phyloP scores from a whole-genome alignment of 2,329 filamentous ascomycete species.

The Hypoxylon sp. region DNA sequence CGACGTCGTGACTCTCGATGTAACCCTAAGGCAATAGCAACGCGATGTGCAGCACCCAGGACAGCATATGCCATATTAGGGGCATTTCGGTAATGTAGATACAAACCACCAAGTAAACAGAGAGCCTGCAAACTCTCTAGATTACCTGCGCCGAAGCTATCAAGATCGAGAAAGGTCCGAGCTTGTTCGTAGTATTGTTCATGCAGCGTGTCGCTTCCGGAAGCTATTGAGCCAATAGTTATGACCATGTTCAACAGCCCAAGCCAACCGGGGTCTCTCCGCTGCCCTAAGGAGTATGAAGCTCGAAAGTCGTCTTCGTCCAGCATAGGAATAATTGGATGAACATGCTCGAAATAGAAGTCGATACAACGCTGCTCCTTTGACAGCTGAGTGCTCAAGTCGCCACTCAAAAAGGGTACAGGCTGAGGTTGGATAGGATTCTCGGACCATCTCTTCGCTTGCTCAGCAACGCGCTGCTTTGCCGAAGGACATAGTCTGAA shows the following conservation, averaged over 20 bases:
- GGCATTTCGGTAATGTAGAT: conserved; percentile 39
- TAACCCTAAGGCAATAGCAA: conserved; percentile 37
- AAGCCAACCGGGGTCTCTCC: conserved; percentile 39
- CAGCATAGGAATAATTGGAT: conserved; percentile 40
- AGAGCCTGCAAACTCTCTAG: conserved; percentile 40
- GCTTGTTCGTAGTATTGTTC: conserved; percentile 41
- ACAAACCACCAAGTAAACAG: conserved; percentile 38
- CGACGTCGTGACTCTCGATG: conserved; percentile 38
- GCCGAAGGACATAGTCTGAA: conserved; percentile 39
- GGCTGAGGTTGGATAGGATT: conserved; percentile 27
- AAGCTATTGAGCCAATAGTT: conserved; percentile 40
- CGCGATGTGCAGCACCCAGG: conserved; percentile 35
- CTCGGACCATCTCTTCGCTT: conserved; percentile 39
- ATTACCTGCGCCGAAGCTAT: conserved; percentile 39
- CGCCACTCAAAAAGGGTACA: conserved; percentile 28
- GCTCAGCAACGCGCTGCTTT: conserved; percentile 38
- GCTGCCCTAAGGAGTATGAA: conserved; percentile 29
- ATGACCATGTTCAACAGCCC: conserved; percentile 40
- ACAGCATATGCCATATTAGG: conserved; percentile 41
- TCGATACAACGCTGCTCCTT: conserved; percentile 42
- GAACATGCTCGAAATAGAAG: conserved; percentile 40
- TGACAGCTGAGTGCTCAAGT: conserved; percentile 27
- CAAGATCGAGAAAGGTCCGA: conserved; percentile 34
- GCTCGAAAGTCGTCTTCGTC: conserved; percentile 38
- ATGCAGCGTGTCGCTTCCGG: conserved; percentile 38